phyloP scores from a whole-genome alignment of 208 protist species.

The Trypanosoma rangeli region DNA sequence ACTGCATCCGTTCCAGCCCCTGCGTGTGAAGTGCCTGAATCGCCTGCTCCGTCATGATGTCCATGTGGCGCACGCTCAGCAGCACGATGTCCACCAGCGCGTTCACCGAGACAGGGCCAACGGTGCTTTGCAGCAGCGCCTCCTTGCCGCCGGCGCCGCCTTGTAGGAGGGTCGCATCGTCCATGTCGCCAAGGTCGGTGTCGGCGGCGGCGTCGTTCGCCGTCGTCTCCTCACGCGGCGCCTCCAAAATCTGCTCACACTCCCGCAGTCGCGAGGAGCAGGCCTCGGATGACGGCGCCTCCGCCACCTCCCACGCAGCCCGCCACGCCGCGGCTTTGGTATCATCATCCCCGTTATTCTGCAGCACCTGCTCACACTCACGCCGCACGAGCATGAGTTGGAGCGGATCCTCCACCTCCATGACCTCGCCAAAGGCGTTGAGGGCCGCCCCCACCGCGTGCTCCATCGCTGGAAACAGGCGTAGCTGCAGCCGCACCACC shows the following conservation, averaged over 20 bases:
- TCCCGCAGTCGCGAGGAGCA: constrained; percentile 15
- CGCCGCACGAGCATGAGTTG: constrained; percentile 8
- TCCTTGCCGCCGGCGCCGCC: constrained; percentile 28
- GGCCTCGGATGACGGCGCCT: background rate
- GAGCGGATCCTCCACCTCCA: constrained; percentile 18
- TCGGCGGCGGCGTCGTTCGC: constrained; percentile 6
- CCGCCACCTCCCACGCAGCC: constrained; percentile 13
- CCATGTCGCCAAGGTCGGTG: constrained; percentile 11
- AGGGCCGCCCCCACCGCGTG: constrained; percentile 24
- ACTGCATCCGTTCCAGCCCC: constrained; percentile 65
- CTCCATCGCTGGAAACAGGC: constrained; percentile 16
- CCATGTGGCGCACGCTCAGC: constrained; percentile 46
- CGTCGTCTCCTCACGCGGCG: constrained; percentile 20
- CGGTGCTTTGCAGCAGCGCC: constrained; percentile 40
- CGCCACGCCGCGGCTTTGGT: background rate
- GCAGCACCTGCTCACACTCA: background rate
- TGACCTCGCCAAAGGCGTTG: constrained; percentile 23
- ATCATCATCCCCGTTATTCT: background rate
- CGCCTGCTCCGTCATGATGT: constrained; percentile 36
- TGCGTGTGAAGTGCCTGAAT: constrained; percentile 51
- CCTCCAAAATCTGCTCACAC: constrained; percentile 19
- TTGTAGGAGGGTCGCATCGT: constrained; percentile 26
- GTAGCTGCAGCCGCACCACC: constrained; percentile 24
- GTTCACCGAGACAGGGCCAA: constrained; percentile 51
- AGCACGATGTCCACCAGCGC: constrained; percentile 79